Evolutionary conservation across 306 rosid genomes (phyloP).

Genomic region (Quercus parvula): DNA sequence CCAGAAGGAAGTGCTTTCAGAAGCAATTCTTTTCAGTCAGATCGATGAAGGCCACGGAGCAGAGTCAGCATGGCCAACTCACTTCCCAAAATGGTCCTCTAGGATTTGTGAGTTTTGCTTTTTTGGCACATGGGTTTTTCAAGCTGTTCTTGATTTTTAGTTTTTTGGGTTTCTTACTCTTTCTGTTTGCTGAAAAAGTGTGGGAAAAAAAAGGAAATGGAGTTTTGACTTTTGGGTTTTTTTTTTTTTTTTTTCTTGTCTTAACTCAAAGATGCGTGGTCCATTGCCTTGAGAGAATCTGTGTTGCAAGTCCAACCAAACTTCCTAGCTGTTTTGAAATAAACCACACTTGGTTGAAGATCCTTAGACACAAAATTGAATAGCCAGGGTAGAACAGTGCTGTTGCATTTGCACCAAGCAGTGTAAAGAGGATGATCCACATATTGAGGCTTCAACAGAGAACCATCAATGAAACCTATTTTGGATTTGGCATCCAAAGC

Average conservation of each 20-base stretch:
- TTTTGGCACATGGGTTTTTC: neutral
- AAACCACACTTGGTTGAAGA: too few species aligned
- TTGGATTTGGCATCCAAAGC: too few species aligned
- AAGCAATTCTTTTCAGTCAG: conserved; percentile 4
- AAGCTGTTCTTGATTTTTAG: neutral
- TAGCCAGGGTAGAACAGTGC: too few species aligned
- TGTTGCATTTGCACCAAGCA: too few species aligned
- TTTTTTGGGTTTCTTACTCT: neutral
- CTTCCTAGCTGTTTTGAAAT: too few species aligned
- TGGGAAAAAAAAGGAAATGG: neutral
- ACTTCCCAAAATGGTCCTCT: conserved; percentile 42
- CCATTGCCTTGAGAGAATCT: too few species aligned
- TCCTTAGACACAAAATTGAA: too few species aligned
- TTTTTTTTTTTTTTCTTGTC: neutral
- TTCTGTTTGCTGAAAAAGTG: conserved; percentile 7
- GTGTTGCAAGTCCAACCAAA: too few species aligned
- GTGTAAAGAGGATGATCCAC: too few species aligned
- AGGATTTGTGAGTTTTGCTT: conserved; percentile 32
- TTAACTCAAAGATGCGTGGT: too few species aligned
- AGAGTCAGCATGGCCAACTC: conserved; percentile 18
- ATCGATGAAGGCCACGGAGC: conserved; percentile 44
- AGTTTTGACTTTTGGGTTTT: neutral
- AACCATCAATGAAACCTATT: too few species aligned
- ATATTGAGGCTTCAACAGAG: too few species aligned
- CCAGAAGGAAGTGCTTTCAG: conserved; percentile 12